phyloP scores from a whole-genome alignment of 208 protist species.

The Ichthyophonus hoferi region DNA sequence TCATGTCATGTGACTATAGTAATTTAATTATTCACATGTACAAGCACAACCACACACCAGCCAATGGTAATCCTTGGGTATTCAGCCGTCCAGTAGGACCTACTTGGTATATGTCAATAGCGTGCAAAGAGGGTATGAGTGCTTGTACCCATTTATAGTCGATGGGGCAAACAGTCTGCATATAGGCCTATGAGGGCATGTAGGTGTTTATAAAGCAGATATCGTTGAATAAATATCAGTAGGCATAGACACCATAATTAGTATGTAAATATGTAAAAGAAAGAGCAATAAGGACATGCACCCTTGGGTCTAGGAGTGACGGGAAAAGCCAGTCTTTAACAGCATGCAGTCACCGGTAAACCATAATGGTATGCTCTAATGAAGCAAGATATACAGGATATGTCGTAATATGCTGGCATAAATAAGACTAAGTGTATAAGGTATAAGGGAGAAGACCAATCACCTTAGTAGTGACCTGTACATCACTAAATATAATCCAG shows the following conservation, averaged over 20 bases:
- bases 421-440: background rate
- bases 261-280: background rate
- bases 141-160: background rate
- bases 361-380: too few species aligned
- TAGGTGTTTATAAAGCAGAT: background rate
- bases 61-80: too few species aligned
- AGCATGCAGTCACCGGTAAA: too few species aligned
- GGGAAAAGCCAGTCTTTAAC: background rate
- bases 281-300: background rate
- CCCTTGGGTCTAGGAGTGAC: background rate
- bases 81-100: background rate
- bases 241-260: too few species aligned
- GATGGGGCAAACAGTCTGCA: background rate
- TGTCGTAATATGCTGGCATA: background rate
- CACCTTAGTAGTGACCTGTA: conserved; percentile 9
- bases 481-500: conserved; percentile 7
- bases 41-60: too few species aligned
- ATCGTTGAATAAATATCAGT: background rate
- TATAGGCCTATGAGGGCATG: background rate
- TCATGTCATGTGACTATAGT: too few species aligned
- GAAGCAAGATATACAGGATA: background rate
- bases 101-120: background rate
- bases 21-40: too few species aligned
- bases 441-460: background rate
- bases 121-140: background rate